Conservation (phyloP, 2,329 filamentous ascomycete genomes). For the Arthrobotrys conoides region DNA sequence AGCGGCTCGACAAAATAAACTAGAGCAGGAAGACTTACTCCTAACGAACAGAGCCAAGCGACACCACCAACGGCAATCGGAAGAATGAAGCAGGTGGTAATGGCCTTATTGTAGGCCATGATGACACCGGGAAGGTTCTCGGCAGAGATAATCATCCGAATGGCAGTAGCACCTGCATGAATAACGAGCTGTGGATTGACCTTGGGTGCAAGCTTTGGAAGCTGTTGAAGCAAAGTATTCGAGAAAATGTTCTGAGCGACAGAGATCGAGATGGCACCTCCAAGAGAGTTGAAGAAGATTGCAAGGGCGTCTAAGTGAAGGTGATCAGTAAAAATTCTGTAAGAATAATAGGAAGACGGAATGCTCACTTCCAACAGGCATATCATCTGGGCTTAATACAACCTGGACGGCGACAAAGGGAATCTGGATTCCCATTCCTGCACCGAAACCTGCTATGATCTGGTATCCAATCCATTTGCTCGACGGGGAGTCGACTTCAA, state of each 20-base stretch:
- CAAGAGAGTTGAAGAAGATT: constrained; percentile 76
- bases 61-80: constrained; percentile 49
- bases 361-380: constrained; percentile 64
- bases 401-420: constrained; percentile 64
- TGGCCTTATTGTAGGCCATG: constrained; percentile 47
- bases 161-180: constrained; percentile 68
- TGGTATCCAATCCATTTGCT: constrained; percentile 66
- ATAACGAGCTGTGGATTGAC: constrained; percentile 67
- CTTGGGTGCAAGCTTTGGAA: constrained; percentile 68
- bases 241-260: constrained; percentile 78
- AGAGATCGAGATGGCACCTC: constrained; percentile 76
- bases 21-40: constrained; percentile 35
- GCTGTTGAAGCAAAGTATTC: constrained; percentile 73
- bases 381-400: constrained; percentile 64
- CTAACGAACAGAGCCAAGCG: constrained; percentile 52
- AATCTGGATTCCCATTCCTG: constrained; percentile 65
- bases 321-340: constrained; percentile 61
- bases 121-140: constrained; percentile 64
- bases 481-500: constrained; percentile 65
- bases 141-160: constrained; percentile 66
- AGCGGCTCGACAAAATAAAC: not conserved
- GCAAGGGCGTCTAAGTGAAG: constrained; percentile 65
- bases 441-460: constrained; percentile 64
- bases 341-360: constrained; percentile 61
- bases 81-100: constrained; percentile 52